Conservation (phyloP, 2,329 filamentous ascomycete genomes). For the Dothideomycetidae sp. region DNA sequence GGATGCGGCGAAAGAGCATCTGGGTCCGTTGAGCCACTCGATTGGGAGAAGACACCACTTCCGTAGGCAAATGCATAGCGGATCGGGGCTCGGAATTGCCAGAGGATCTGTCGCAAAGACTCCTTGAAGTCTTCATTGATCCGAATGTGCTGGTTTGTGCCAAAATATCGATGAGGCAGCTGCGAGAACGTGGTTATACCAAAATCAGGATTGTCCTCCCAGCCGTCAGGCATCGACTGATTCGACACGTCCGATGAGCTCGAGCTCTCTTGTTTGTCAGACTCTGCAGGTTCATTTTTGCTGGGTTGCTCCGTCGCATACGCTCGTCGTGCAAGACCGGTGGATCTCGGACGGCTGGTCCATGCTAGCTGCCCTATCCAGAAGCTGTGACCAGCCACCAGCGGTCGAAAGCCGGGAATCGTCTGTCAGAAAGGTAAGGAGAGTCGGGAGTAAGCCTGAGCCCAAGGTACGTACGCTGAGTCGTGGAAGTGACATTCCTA, state of each 20-base stretch:
- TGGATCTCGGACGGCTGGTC: constrained; percentile 18
- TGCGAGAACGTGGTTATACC: constrained; percentile 61
- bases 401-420: constrained; percentile 15
- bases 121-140: constrained; percentile 96
- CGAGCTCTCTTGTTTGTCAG: constrained; percentile 7
- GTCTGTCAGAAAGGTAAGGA: constrained; percentile 5
- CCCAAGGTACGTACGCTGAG: constrained; percentile 3
- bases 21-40: constrained; percentile 28
- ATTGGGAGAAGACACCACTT: constrained; percentile 86
- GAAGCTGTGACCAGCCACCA: constrained; percentile 22
- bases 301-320: constrained; percentile 9
- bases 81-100: constrained; percentile 85
- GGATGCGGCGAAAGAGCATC: constrained; percentile 55
- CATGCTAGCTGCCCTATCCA: constrained; percentile 22
- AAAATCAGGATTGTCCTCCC: constrained; percentile 62
- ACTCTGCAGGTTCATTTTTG: constrained; percentile 10
- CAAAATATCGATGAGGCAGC: constrained; percentile 67
- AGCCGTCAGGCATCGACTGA: constrained; percentile 38
- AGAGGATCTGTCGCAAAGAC: constrained; percentile 69
- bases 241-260: constrained; percentile 16
- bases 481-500: constrained; percentile 8
- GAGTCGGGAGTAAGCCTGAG: neutral
- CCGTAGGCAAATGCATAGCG: constrained; percentile 96
- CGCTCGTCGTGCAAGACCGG: constrained; percentile 11
- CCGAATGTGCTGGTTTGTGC: constrained; percentile 89